Evolutionary conservation across 1,284 basidiomycete genomes (phyloP).

Genomic region (Porogramme epimiltina): DNA sequence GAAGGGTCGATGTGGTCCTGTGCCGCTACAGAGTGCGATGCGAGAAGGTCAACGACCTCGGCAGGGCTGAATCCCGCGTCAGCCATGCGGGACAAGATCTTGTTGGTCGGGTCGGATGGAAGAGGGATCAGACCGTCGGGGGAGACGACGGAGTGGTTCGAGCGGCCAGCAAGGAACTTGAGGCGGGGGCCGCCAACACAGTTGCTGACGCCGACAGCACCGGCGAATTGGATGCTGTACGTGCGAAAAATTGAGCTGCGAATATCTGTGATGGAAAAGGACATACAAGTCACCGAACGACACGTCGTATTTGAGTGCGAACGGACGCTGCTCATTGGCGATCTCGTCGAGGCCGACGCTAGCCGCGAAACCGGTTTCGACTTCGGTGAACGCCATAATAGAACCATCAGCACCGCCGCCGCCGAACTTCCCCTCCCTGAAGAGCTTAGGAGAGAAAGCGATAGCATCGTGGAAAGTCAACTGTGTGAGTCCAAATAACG

Average conservation of each 20-base stretch:
- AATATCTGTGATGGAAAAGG: background rate
- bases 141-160: conserved; percentile 23
- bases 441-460: conserved; percentile 24
- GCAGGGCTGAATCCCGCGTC: conserved; percentile 30
- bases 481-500: conserved; percentile 3
- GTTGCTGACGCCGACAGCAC: conserved; percentile 32
- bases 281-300: conserved; percentile 33
- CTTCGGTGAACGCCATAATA: conserved; percentile 27
- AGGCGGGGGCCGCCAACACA: conserved; percentile 32
- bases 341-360: conserved; percentile 33
- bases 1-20: conserved; percentile 28
- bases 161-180: conserved; percentile 30
- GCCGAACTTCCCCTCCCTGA: conserved; percentile 21
- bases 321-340: conserved; percentile 28
- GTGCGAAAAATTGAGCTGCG: background rate
- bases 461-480: conserved; percentile 27
- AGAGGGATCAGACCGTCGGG: conserved; percentile 31
- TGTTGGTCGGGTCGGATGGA: conserved; percentile 28
- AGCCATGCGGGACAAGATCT: conserved; percentile 29
- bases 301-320: conserved; percentile 29
- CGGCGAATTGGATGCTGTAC: conserved; percentile 31
- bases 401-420: conserved; percentile 33
- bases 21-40: conserved; percentile 30
- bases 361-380: conserved; percentile 28
- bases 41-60: conserved; percentile 30